Percentiles rank a stretch among this genome's conserved stretches.
Conservation (phyloP, 2,329 filamentous ascomycete species). For the Akanthomyces uredinophilus region DNA sequence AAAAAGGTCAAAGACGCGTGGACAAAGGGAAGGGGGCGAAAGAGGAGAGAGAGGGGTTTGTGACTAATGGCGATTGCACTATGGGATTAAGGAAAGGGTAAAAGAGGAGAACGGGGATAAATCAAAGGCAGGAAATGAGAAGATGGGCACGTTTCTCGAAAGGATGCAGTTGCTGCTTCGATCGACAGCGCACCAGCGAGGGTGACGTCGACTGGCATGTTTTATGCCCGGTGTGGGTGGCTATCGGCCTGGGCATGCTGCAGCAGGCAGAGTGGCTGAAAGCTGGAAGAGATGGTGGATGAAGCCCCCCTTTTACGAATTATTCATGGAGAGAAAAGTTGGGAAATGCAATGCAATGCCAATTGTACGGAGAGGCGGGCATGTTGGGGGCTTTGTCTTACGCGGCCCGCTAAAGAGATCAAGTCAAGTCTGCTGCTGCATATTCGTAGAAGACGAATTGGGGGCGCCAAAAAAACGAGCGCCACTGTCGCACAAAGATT, state of each 20-base stretch:
- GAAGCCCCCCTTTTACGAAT: no score
- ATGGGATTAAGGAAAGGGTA: not conserved
- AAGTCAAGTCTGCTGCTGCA: no score
- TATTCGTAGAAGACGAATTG: no score
- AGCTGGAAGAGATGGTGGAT: no score
- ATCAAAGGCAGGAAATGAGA: not conserved
- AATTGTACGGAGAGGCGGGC: not conserved
- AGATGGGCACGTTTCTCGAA: not conserved
- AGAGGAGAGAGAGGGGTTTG: not conserved
- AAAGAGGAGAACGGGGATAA: not conserved
- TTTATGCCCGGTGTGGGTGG: not conserved
- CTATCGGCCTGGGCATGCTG: no score
- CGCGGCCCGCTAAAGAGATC: no score
- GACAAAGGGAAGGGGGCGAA: not conserved
- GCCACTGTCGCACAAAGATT: no score
- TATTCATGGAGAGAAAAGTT: no score
- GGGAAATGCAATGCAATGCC: no score
- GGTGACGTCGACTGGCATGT: not conserved
- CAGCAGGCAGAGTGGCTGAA: no score
- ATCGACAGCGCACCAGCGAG: not conserved
- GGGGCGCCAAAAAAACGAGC: no score
- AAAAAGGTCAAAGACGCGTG: not conserved
- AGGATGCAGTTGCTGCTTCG: not conserved
- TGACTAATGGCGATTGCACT: not conserved
- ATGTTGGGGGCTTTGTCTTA: not conserved